Conservation (phyloP, 305 asterid genomes). For the Fraxinus albicans region DNA sequence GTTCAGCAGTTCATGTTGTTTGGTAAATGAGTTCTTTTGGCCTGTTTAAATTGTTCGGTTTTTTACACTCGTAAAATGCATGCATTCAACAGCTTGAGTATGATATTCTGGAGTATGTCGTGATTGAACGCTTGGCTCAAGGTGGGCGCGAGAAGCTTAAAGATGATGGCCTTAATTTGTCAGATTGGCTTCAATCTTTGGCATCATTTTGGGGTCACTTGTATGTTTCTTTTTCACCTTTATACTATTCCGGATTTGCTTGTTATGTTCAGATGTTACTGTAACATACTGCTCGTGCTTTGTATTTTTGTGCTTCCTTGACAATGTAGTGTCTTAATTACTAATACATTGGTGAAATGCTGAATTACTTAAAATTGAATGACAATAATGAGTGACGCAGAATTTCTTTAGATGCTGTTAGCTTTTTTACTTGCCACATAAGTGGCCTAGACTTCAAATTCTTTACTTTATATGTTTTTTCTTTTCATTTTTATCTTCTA, state of each 20-base stretch:
- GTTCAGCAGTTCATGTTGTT: background rate
- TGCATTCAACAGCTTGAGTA: conserved; percentile 79
- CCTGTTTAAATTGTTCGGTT: conserved; percentile 1
- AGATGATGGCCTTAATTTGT: conserved; percentile 97
- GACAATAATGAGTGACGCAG: background rate
- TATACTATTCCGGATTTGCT: conserved; percentile 27
- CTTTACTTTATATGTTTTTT: conserved; percentile 10
- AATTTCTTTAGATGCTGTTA: conserved; percentile 1
- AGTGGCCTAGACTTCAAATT: conserved; percentile 15
- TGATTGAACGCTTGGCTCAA: conserved; percentile 95
- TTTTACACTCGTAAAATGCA: conserved; percentile 16
- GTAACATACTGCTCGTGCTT: background rate
- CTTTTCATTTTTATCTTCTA: background rate
- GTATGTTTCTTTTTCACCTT: conserved; percentile 56
- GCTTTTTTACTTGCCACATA: conserved; percentile 10
- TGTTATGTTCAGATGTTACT: background rate
- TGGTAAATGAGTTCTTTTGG: background rate
- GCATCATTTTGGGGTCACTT: conserved; percentile 99
- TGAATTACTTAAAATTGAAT: conserved; percentile 18
- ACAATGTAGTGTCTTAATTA: conserved; percentile 24
- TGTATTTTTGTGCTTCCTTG: background rate
- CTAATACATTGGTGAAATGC: conserved; percentile 16
- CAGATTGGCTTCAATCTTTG: conserved; percentile 98
- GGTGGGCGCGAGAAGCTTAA: conserved; percentile 98
- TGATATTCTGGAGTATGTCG: conserved; percentile 96